These are phyloP conservation scores for Lachancea kluyveri DNA, from an alignment of 805 yeast genomes.

Conservation along the genomic window DNA sequence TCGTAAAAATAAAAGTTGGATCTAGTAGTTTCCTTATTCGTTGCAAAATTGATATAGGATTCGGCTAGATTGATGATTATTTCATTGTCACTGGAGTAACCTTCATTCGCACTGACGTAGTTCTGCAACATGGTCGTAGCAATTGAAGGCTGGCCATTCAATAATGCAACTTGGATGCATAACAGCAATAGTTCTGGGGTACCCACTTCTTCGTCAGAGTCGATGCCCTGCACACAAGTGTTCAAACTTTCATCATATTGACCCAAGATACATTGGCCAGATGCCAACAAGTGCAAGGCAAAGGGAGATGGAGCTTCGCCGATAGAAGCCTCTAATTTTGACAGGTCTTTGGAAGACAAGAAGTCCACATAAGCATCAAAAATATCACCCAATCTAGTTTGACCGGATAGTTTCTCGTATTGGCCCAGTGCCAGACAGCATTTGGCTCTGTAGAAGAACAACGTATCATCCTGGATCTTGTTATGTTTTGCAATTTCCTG, in stretches of 20 bases:
- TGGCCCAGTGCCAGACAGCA: constrained; percentile 28
- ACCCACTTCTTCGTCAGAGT: constrained; percentile 36
- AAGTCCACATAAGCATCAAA: constrained; percentile 25
- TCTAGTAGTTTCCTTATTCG: constrained; percentile 34
- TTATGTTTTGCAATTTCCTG: constrained; percentile 37
- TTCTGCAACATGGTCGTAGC: constrained; percentile 44
- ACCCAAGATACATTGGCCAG: constrained; percentile 25
- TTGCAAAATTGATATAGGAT: constrained; percentile 52
- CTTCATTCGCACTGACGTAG: constrained; percentile 39
- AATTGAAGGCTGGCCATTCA: constrained; percentile 36
- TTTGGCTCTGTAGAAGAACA: constrained; percentile 31
- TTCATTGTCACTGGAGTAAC: constrained; percentile 52
- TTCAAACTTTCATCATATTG: constrained; percentile 32
- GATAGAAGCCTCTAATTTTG: constrained; percentile 13
- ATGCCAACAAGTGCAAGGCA: constrained; percentile 22
- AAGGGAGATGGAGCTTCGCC: constrained; percentile 16
- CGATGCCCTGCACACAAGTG: constrained; percentile 35
- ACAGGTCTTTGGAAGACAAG: constrained; percentile 16
- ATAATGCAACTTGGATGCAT: constrained; percentile 35
- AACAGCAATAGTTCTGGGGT: constrained; percentile 37
- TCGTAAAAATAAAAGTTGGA: constrained; percentile 64
- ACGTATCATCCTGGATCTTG: constrained; percentile 26
- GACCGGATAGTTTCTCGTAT: constrained; percentile 15
- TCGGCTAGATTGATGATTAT: constrained; percentile 74
- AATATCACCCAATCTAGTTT: constrained; percentile 22